A percentile compares a stretch with the other conserved stretches of the same genome.
Evolutionary conservation across 805 yeast species (phyloP).

Genomic region (Middelhovenomyces tepae): DNA sequence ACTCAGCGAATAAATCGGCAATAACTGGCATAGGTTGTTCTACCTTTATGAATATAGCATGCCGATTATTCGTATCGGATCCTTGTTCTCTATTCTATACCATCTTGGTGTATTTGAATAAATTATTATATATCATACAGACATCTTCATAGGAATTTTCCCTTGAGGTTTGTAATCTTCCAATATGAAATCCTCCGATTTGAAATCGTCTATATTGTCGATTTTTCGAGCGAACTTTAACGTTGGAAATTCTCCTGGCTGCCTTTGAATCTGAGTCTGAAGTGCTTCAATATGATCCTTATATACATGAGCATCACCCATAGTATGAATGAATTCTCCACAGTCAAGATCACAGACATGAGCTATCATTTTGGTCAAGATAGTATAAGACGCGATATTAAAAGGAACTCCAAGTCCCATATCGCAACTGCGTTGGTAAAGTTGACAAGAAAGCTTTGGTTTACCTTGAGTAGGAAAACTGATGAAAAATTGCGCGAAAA

Average conservation of each 20-base stretch:
- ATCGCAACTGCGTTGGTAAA: conserved; percentile 97
- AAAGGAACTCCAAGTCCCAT: conserved; percentile 99
- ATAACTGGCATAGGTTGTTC: too few relatives aligned
- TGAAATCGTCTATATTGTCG: conserved; percentile 73
- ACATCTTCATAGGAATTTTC: conserved; percentile 92
- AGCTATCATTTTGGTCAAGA: conserved; percentile 90
- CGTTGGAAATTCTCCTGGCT: conserved; percentile 75
- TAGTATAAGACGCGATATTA: conserved; percentile 93
- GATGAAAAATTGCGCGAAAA: conserved; percentile 91
- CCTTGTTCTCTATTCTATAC: too few relatives aligned
- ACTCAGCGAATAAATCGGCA: too few relatives aligned
- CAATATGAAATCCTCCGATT: conserved; percentile 79
- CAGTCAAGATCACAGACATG: conserved; percentile 91
- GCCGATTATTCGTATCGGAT: too few relatives aligned
- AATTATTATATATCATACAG: too few relatives aligned
- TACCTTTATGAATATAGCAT: too few relatives aligned
- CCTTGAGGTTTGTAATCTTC: conserved; percentile 71
- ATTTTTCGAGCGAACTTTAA: conserved; percentile 62
- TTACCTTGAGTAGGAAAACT: conserved; percentile 54
- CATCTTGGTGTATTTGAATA: too few relatives aligned
- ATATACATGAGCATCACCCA: conserved; percentile 97
- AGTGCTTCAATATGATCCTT: conserved; percentile 89
- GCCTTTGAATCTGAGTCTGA: conserved; percentile 65
- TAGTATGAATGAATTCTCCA: conserved; percentile 88
- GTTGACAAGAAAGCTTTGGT: conserved; percentile 73